A percentile compares a stretch with the other conserved stretches of the same genome.
Evolutionary conservation across 1,284 basidiomycete species (phyloP).

Genomic region (Puccinia brachypodii): DNA sequence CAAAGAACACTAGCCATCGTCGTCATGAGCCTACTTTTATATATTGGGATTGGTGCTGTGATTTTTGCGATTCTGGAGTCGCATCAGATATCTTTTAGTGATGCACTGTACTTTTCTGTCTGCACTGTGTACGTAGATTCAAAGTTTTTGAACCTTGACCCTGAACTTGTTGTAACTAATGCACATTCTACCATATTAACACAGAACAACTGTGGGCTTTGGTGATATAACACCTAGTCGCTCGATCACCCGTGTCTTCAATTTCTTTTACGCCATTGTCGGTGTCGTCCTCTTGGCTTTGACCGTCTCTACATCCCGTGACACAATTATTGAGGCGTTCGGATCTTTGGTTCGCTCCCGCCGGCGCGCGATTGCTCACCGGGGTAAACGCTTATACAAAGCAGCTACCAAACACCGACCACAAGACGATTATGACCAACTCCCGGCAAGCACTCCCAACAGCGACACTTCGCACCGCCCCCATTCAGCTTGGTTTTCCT

Average conservation of each 20-base stretch:
- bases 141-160: neutral
- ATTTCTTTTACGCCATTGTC: constrained; percentile 42
- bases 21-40: constrained; percentile 29
- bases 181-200: neutral
- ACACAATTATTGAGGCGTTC: constrained; percentile 43
- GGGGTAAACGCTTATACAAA: neutral
- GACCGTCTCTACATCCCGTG: constrained; percentile 32
- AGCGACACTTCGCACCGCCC: neutral
- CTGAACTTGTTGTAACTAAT: neutral
- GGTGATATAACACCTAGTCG: constrained; percentile 42
- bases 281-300: constrained; percentile 33
- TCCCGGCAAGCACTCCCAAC: neutral
- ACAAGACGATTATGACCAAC: constrained; percentile 5
- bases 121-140: constrained; percentile 31
- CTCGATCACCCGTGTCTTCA: constrained; percentile 22
- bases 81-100: constrained; percentile 19
- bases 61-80: constrained; percentile 21
- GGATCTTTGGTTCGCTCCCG: constrained; percentile 11
- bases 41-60: constrained; percentile 28
- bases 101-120: constrained; percentile 46
- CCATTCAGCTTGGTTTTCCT: neutral
- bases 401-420: constrained; percentile 18
- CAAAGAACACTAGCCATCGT: constrained; percentile 42
- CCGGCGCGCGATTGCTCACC: constrained; percentile 18
- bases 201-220: constrained; percentile 46